Percentiles rank a stretch among this genome's conserved stretches.
These are phyloP conservation scores for Leptomonas seymouri DNA, from an alignment of 208 protist genomes.

Conservation along the genomic window DNA sequence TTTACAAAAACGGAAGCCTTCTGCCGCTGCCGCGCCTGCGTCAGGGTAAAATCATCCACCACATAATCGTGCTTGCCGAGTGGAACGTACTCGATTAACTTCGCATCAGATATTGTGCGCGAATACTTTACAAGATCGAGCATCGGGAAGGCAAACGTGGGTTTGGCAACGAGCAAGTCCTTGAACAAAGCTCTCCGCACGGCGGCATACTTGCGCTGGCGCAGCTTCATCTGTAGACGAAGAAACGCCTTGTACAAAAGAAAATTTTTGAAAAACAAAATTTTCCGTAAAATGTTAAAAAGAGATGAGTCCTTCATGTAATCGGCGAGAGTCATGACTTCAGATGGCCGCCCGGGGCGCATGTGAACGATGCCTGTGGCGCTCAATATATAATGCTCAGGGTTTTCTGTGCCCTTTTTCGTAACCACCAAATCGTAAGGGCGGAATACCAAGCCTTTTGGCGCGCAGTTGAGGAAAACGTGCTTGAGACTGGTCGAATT, in stretches of 20 bases:
- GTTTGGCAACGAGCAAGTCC: conserved; percentile 86
- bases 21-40: conserved; percentile 78
- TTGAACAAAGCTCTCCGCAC: conserved; percentile 67
- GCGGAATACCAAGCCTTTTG: conserved; percentile 81
- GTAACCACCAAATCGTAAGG: conserved; percentile 94
- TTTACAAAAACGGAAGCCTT: conserved; percentile 58
- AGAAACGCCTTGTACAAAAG: conserved; percentile 92
- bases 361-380: conserved; percentile 94
- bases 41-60: conserved; percentile 81
- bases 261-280: conserved; percentile 94
- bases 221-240: conserved; percentile 76
- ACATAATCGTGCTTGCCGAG: conserved; percentile 90
- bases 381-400: conserved; percentile 95
- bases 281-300: conserved; percentile 92
- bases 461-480: conserved; percentile 88
- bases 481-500: conserved; percentile 92
- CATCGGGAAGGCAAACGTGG: conserved; percentile 80
- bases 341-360: conserved; percentile 81
- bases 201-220: conserved; percentile 75
- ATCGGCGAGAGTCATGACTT: conserved; percentile 92
- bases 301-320: conserved; percentile 93
- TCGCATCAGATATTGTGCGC: conserved; percentile 73
- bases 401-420: conserved; percentile 62
- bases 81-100: conserved; percentile 81
- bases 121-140: conserved; percentile 83